Conservation (phyloP, 306 rosid species). For the Cucumis melo region DNA sequence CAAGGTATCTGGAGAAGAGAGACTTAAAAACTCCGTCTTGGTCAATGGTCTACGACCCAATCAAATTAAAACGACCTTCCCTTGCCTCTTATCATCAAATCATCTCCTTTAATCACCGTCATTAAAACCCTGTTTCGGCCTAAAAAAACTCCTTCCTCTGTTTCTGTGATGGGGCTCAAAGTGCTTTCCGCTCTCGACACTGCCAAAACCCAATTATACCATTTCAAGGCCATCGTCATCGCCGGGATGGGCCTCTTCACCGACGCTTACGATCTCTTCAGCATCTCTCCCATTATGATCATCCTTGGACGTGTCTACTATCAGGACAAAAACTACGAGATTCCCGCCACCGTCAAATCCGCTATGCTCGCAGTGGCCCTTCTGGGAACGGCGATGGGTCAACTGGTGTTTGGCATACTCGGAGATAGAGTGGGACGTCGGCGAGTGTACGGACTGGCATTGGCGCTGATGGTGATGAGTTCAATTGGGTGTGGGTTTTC, state of each 20-base stretch:
- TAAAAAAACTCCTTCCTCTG: background rate
- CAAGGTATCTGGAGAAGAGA: background rate
- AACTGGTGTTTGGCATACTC: constrained; percentile 41
- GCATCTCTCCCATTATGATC: constrained; percentile 35
- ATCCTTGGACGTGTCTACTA: constrained; percentile 46
- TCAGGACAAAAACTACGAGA: background rate
- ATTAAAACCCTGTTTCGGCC: background rate
- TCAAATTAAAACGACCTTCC: background rate
- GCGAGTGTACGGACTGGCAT: constrained; percentile 39
- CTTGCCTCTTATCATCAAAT: background rate
- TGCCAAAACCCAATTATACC: constrained; percentile 59
- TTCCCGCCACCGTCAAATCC: constrained; percentile 13
- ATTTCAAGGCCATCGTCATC: constrained; percentile 67
- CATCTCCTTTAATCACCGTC: background rate
- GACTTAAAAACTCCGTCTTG: background rate
- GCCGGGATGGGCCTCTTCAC: constrained; percentile 91
- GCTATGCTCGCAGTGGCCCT: constrained; percentile 28
- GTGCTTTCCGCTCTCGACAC: constrained; percentile 61
- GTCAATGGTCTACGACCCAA: constrained; percentile 11
- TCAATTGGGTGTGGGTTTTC: constrained; percentile 61
- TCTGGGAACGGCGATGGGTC: constrained; percentile 44
- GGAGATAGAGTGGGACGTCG: constrained; percentile 59
- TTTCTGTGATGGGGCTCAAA: constrained; percentile 23
- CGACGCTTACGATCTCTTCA: constrained; percentile 61
- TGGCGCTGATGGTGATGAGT: constrained; percentile 42